phyloP scores from a whole-genome alignment of 164 flowering plant genomes.

The Vitis cinerea region DNA sequence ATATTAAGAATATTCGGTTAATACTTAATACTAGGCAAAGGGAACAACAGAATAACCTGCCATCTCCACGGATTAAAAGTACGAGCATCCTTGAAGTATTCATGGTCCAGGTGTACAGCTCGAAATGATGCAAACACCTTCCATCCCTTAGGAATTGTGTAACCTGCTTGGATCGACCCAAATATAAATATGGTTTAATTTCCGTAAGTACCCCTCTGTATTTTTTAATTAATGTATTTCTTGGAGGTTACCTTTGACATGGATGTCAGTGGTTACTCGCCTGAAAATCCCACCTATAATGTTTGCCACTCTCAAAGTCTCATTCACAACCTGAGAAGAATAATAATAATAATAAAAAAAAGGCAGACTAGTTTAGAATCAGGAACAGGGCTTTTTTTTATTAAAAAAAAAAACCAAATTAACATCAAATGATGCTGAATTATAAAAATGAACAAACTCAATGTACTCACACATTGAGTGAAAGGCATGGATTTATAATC shows the following conservation, averaged over 20 bases:
- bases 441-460: too few species aligned
- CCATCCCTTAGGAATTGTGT: conserved; percentile 92
- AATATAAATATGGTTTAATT: background rate
- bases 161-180: conserved; percentile 38
- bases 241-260: conserved; percentile 53
- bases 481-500: conserved; percentile 95
- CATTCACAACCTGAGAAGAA: conserved; percentile 74
- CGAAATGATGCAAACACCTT: conserved; percentile 86
- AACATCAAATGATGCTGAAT: too few species aligned
- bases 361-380: too few species aligned
- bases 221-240: background rate
- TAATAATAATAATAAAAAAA: background rate
- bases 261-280: conserved; percentile 62
- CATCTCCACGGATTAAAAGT: conserved; percentile 97
- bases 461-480: conserved; percentile 89
- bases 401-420: too few species aligned
- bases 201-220: too few species aligned
- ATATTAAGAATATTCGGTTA: too few species aligned
- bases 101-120: conserved; percentile 81
- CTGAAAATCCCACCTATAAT: conserved; percentile 94
- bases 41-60: conserved; percentile 50
- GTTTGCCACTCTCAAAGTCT: conserved; percentile 84
- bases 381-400: too few species aligned
- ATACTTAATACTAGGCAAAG: background rate
- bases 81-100: conserved; percentile 81